Evolutionary conservation across 345 rosid species (phyloP).

Genomic region (Pugionium cornutum): DNA sequence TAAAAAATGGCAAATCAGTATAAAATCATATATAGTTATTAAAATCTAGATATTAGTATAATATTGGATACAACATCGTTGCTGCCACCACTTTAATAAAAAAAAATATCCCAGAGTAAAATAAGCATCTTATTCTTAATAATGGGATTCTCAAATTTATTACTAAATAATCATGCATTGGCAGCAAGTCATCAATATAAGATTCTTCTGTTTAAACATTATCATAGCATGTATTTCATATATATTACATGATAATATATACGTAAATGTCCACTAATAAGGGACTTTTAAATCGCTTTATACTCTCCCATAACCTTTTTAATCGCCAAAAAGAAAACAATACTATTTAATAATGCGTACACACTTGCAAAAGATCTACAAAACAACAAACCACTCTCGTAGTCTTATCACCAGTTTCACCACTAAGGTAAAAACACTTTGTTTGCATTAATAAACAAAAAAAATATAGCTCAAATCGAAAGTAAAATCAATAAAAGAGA

Average conservation of each 20-base stretch:
- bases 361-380: not conserved
- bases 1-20: constrained; percentile 28
- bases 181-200: constrained; percentile 12
- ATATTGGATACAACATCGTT: constrained; percentile 24
- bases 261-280: not conserved
- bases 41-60: constrained; percentile 11
- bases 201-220: constrained; percentile 2
- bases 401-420: not conserved
- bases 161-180: constrained; percentile 19
- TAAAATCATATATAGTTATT: constrained; percentile 33
- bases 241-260: constrained; percentile 1
- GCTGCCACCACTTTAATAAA: constrained; percentile 23
- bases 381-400: not conserved
- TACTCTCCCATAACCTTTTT: constrained; percentile 10
- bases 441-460: not conserved
- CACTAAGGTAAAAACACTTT: not conserved
- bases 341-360: not conserved
- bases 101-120: constrained; percentile 26
- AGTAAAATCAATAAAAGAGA: not conserved
- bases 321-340: not conserved
- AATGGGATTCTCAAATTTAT: constrained; percentile 7
- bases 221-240: not conserved
- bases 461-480: not conserved
- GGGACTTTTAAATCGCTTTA: constrained; percentile 17
- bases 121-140: constrained; percentile 35